Base-by-base conservation (phyloP, 176 grass and related monocot genomes). In the Tillandsia leiboldiana region DNA sequence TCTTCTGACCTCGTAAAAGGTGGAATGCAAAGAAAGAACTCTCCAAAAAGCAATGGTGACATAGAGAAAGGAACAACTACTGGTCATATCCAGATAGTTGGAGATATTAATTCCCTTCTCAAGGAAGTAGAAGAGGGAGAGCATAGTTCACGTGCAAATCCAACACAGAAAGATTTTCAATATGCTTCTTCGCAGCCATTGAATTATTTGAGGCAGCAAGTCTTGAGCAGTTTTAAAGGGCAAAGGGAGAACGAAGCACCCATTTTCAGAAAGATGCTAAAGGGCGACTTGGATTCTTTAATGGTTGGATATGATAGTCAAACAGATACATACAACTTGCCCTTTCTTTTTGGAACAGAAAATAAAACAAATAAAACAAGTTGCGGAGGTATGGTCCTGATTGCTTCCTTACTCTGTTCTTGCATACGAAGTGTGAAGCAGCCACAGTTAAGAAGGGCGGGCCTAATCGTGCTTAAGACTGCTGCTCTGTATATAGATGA, bases 341-440 rank as follows among this genome's bases (percentile, higher is more conserved):
- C 79, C 22, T 90, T 82, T 77, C 83, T 90, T 74, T 71, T 81
- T 64, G 75, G 81, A 27, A 71, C 61, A 20, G 83, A 78, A 51
- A 81, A 71, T 56, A 83, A 90, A 67, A 65, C 78, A 51, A 81
- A 71, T 56, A 83, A 90, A 67, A 65, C 78, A 49, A 87, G 75
- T 26, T 90, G 89, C 63, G 93, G 92, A 82, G 94, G 89, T 48
- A 97, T 97, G 94, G 89, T 92, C 54, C 79, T 97, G 77, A 86
- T 97, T 75, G 94, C 94, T 11, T 92, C 94, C 26, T 80, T 92
- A 69, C 82, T 97, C 12, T 97, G 94, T 79, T 97, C 94, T 11
- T 97, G 86, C 58, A 92, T 97, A 69, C 82, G 94, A 70, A 97
- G 83, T 81, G 84, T 97, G 28, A 97, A 97, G 74, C 91, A 97